Conservation (phyloP, 2,329 filamentous ascomycete genomes). For the Paecilomyces formosus region DNA sequence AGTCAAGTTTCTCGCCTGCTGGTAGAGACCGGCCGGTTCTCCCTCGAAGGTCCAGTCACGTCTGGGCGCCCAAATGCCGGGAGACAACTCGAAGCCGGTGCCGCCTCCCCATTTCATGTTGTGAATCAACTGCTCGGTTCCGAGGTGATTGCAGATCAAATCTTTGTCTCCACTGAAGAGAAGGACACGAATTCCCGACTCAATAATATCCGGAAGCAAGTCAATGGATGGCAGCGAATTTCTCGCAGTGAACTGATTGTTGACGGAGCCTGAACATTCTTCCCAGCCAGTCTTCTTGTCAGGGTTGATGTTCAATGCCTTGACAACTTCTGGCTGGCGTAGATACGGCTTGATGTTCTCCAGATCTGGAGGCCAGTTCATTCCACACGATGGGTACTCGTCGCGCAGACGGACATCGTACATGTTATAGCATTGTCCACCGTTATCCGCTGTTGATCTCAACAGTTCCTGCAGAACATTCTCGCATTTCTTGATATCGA, state of each 20-base stretch:
- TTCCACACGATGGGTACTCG: constrained; percentile 74
- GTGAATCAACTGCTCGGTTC: constrained; percentile 83
- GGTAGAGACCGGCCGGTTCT: constrained; percentile 81
- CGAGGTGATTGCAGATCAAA: constrained; percentile 93
- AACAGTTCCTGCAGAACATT: constrained; percentile 67
- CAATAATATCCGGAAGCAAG: constrained; percentile 70
- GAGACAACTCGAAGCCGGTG: constrained; percentile 80
- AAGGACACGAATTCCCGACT: constrained; percentile 64
- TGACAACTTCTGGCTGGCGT: constrained; percentile 66
- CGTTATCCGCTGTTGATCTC: constrained; percentile 50
- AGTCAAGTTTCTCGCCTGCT: constrained; percentile 88
- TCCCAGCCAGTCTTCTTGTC: constrained; percentile 83
- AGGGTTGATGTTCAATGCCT: constrained; percentile 72
- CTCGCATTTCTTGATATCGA: constrained; percentile 70
- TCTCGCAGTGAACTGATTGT: constrained; percentile 59
- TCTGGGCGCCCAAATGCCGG: constrained; percentile 85
- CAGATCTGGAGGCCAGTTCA: constrained; percentile 96
- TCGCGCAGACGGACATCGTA: constrained; percentile 90
- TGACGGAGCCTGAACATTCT: constrained; percentile 79
- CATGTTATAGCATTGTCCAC: constrained; percentile 77
- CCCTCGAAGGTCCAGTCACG: constrained; percentile 92
- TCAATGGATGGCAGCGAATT: constrained; percentile 67
- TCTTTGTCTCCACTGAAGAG: constrained; percentile 93
- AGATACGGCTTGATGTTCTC: constrained; percentile 72
- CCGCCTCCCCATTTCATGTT: constrained; percentile 88